Conservation (phyloP, 345 rosid species). For the Eutrema yunnanense region DNA sequence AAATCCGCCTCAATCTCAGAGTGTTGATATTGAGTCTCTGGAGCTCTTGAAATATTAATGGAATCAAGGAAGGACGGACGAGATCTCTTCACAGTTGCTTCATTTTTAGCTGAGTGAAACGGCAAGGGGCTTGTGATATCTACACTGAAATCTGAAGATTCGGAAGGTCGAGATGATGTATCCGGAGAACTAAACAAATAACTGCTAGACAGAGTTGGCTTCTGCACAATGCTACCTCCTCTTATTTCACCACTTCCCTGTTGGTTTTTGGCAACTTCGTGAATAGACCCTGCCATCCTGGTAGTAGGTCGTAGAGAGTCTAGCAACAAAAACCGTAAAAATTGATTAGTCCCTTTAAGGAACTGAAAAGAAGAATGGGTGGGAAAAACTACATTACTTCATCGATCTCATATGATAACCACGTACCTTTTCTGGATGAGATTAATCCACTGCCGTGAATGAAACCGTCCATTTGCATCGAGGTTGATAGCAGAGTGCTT, state of each 20-base stretch:
- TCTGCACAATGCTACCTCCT: constrained; percentile 37
- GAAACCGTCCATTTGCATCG: constrained; percentile 24
- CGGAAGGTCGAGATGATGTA: constrained; percentile 35
- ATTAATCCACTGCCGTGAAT: constrained; percentile 27
- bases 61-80: constrained; percentile 94
- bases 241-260: constrained; percentile 26
- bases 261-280: constrained; percentile 34
- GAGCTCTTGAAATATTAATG: constrained; percentile 55
- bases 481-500: constrained; percentile 26
- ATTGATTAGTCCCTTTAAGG: constrained; percentile 4
- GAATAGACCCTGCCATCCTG: constrained; percentile 31
- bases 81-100: constrained; percentile 51
- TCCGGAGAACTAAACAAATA: constrained; percentile 33
- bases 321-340: constrained; percentile 29
- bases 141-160: constrained; percentile 39
- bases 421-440: constrained; percentile 37
- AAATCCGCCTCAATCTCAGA: constrained; percentile 33
- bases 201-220: constrained; percentile 36
- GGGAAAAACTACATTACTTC: constrained; percentile 3
- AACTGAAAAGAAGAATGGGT: neutral
- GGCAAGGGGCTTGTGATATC: constrained; percentile 41
- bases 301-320: constrained; percentile 37
- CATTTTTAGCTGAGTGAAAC: constrained; percentile 36
- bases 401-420: constrained; percentile 9
- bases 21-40: constrained; percentile 38